Evolutionary conservation across 176 grass and related monocot species (phyloP).

Genomic region (Neostapfia colusana): DNA sequence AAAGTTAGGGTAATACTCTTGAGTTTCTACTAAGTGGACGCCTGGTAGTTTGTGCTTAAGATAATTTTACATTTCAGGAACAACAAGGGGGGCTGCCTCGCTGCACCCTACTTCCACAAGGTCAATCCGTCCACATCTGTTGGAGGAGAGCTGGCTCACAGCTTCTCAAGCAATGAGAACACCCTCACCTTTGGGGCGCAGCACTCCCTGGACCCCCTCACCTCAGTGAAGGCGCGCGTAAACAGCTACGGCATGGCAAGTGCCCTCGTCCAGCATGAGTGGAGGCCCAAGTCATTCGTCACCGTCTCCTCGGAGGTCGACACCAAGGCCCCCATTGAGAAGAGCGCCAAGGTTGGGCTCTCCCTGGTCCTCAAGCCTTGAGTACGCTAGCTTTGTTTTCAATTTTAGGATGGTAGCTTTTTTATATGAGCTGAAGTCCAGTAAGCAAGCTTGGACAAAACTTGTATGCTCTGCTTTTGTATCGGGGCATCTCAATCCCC

Average conservation of each 20-base stretch:
- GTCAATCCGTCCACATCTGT: conserved; percentile 57
- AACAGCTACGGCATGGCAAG: conserved; percentile 71
- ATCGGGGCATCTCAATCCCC: background rate
- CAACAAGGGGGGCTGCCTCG: conserved; percentile 60
- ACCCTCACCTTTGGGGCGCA: conserved; percentile 61
- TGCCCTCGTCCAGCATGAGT: conserved; percentile 66
- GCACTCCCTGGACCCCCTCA: conserved; percentile 55
- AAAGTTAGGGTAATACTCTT: background rate
- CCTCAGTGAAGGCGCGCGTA: conserved; percentile 59
- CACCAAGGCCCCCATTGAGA: conserved; percentile 58
- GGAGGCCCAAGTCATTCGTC: conserved; percentile 63
- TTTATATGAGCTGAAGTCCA: conserved; percentile 39
- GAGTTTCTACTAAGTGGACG: background rate
- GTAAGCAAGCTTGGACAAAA: conserved; percentile 32
- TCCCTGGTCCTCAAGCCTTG: conserved; percentile 64
- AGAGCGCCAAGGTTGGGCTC: conserved; percentile 62
- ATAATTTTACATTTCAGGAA: conserved; percentile 50
- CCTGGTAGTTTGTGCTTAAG: background rate
- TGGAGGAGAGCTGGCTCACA: conserved; percentile 64
- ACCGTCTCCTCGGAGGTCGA: conserved; percentile 69
- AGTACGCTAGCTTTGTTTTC: conserved; percentile 17
- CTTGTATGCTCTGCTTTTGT: conserved; percentile 34
- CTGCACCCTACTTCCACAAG: conserved; percentile 72
- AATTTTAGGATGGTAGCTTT: conserved; percentile 42
- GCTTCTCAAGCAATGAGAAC: conserved; percentile 69